Evolutionary conservation across 2,329 filamentous ascomycete genomes (phyloP), one percentile per base, ranked within the genome.

Genomic region (Leptographium wingfieldii): DNA sequence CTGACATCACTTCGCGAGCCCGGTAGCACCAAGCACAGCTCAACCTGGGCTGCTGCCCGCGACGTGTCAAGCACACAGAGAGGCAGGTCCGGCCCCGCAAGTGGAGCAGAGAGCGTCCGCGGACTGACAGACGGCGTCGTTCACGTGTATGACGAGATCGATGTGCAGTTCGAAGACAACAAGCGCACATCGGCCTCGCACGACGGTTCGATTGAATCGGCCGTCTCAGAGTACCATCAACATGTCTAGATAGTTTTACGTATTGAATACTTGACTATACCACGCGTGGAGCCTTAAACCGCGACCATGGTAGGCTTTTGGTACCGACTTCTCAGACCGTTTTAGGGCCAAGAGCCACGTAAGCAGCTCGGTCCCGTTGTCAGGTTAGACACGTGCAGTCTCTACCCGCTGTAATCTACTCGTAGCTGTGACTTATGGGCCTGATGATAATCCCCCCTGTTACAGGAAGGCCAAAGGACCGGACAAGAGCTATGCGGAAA

Each of bases 71-170:
- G 22, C 48, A 19, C 5, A 5, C 56, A 49, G 16, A 40, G 19
- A 14, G 10, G 7, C 22, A 25, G 27, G 29, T 11, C 3, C 12
- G 19, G 38, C 4, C 3, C 5, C 27, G 51, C 25, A 11, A 35
- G 57, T 11, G 48, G 48, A 10, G 56, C 48, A 7, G 57, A 59
- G 31, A 59, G 58, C 31, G 29, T 59, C 38, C 52, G 58, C 1
- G 52, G 58, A 11, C 31, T 59, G 27, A 59, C 58, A 19, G 58
- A 59, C 6, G 58, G 58, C 9, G 58, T 59, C 14, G 58, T 59
- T 5, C 40, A 49, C 40, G 38, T 59, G 14, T 35, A 38, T n/a
- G 58, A 55, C 29, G 52, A 55, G 29, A 25, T 59, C 10, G 58
- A 59, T 29, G 53, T 59, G n/a, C 58, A 35, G 14, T 59, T 55